A percentile compares a stretch with the other conserved stretches of the same genome.
phyloP scores from a whole-genome alignment of 345 rosid species.

The Cardamine occulta region DNA sequence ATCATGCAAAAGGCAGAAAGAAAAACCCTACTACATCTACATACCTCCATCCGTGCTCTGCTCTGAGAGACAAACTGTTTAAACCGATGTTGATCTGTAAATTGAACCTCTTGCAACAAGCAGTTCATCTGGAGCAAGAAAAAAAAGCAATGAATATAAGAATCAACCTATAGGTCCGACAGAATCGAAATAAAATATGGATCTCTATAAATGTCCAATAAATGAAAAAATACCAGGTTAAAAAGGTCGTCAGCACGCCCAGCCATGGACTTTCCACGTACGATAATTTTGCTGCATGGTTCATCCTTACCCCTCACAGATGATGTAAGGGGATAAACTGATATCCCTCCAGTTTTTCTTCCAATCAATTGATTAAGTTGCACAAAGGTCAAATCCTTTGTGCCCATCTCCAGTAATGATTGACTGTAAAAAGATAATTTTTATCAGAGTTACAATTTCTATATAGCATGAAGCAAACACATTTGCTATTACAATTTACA shows the following conservation, averaged over 20 bases:
- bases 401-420: conserved; percentile 97
- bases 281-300: conserved; percentile 81
- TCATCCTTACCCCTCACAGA: conserved; percentile 75
- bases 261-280: conserved; percentile 97
- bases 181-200: not conserved
- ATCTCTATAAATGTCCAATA: not conserved
- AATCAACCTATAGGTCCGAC: not conserved
- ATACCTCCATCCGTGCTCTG: conserved; percentile 97
- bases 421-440: conserved; percentile 59
- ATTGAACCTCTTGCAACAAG: conserved; percentile 92
- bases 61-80: conserved; percentile 98
- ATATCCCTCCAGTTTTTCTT: conserved; percentile 98
- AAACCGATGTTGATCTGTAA: conserved; percentile 93
- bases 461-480: not conserved
- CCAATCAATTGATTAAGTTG: conserved; percentile 98
- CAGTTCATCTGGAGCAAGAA: conserved; percentile 60
- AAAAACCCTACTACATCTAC: conserved; percentile 15
- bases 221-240: conserved; percentile 63
- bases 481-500: conserved; percentile 16
- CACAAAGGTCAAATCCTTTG: conserved; percentile 86
- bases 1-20: conserved; percentile 21
- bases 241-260: conserved; percentile 89
- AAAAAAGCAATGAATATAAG: conserved; percentile 18
- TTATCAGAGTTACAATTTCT: conserved; percentile 3
- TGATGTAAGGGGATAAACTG: conserved; percentile 91